Base-by-base conservation (phyloP, 495 filamentous ascomycete species). In the Penicillium cinerascens region DNA sequence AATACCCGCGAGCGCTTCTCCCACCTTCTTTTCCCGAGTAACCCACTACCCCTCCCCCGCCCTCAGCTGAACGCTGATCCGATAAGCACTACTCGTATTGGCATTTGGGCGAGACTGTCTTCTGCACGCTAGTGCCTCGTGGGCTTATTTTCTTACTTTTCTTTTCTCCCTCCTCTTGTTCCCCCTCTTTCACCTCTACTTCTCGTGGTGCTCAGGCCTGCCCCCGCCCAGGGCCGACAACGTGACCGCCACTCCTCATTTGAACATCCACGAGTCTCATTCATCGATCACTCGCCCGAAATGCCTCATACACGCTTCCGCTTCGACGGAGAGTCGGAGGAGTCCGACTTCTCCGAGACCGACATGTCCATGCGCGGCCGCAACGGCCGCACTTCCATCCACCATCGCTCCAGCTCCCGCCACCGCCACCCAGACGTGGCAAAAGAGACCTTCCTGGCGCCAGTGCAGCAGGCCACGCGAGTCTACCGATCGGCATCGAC, bases 401-500 rank as follows among this genome's bases (percentile, higher is more conserved):
- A 64, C 13, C 60, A 64, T 21, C 74, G 71, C 46, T 77, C 74
- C 15, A 33, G 61, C 37, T 77, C 74, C 29, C 72, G 74, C 25
- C 63, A 55, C 25, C 74, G 66, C 22, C 59, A 46, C 37, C 64
- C 67, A 6, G 64, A 65, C 36, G 29, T 29, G 2, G 29, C 29
- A 11, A 38, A 41, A 25, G 50, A 51, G 23, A 41, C 52, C 61
- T 60, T 41, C 51, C 65, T 35, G 45, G 48, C 26, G 52, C 70
- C 44, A 35, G 25, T 64, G 8, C 59, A 66, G 39, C 55, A 58
- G 18, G 29, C 56, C 23, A 42, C 58, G 20, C 65, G 64, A 35
- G 44, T 72, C 3, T 63, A 66, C 26, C 71, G 74, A 2, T 77
- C 74, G 2, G 60, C 66, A 8, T 77, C 74, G 7, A 76, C 70